Percentiles rank a stretch among this genome's conserved stretches.
Evolutionary conservation across 805 yeast species (phyloP).

Genomic region (Saturnispora serradocipensis): DNA sequence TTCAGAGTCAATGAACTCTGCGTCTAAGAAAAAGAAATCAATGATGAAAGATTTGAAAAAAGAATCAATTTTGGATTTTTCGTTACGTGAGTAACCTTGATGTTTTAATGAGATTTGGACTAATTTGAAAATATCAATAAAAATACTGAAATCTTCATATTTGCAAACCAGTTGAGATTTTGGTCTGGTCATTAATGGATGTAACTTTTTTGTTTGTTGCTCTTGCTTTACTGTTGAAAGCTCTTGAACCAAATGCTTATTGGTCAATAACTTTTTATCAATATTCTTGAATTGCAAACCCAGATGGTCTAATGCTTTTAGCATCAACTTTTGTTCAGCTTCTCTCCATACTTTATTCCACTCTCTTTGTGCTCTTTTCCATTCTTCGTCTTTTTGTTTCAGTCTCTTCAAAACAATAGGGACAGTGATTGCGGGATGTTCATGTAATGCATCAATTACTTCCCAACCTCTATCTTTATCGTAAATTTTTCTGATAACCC

Average conservation of each 20-base stretch:
- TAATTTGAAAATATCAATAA: conserved; percentile 65
- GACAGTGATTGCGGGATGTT: conserved; percentile 89
- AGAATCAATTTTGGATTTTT: conserved; percentile 65
- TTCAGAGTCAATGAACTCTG: conserved; percentile 37
- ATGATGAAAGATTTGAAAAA: conserved; percentile 64
- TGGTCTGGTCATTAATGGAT: conserved; percentile 83
- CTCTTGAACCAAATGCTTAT: conserved; percentile 84
- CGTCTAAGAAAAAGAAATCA: conserved; percentile 57
- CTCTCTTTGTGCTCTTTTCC: conserved; percentile 96
- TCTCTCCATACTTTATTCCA: conserved; percentile 99
- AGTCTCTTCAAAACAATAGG: conserved; percentile 87
- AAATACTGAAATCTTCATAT: conserved; percentile 56
- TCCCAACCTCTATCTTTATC: conserved; percentile 94
- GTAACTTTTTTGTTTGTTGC: conserved; percentile 76
- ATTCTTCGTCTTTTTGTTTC: conserved; percentile 97
- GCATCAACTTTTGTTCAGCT: conserved; percentile 89
- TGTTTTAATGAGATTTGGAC: conserved; percentile 57
- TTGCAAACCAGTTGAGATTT: conserved; percentile 53
- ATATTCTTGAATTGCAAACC: conserved; percentile 96
- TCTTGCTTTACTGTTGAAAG: conserved; percentile 88
- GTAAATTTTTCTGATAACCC: conserved; percentile 84
- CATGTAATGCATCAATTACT: conserved; percentile 91
- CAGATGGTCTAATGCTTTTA: conserved; percentile 87
- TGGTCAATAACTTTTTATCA: conserved; percentile 84
- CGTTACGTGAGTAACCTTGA: conserved; percentile 70